phyloP scores from a whole-genome alignment of 139 green algal species.

The Chlorella sp. region DNA sequence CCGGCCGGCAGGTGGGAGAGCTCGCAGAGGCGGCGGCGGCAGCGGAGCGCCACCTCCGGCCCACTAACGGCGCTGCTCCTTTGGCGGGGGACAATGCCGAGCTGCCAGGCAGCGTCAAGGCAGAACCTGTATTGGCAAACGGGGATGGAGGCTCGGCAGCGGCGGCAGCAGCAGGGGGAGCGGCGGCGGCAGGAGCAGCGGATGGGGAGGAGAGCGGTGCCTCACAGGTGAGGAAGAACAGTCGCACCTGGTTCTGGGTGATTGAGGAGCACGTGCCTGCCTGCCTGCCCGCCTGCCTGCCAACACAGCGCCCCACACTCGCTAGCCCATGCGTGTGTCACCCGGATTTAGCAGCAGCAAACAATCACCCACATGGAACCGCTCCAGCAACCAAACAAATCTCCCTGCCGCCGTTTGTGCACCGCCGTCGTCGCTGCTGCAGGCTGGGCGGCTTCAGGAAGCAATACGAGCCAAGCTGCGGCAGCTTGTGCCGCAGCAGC shows the following conservation, averaged over 20 bases:
- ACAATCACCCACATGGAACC: neutral
- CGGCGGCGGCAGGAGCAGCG: neutral
- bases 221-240: too few species aligned
- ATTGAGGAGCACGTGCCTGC: neutral
- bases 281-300: neutral
- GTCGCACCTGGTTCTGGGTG: too few species aligned
- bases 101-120: neutral
- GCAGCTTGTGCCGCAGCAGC: neutral
- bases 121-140: neutral
- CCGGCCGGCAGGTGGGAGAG: neutral
- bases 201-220: neutral
- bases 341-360: neutral
- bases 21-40: neutral
- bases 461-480: slow-evolving; percentile 18
- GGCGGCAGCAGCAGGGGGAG: neutral
- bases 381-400: neutral
- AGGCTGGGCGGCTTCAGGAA: neutral
- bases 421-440: neutral
- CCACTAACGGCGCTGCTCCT: neutral
- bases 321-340: too few species aligned
- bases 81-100: neutral
- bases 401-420: neutral
- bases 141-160: neutral
- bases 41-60: neutral
- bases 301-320: too few species aligned